Conservation (phyloP, 2,329 filamentous ascomycete species). For the Neofusicoccum parvum region DNA sequence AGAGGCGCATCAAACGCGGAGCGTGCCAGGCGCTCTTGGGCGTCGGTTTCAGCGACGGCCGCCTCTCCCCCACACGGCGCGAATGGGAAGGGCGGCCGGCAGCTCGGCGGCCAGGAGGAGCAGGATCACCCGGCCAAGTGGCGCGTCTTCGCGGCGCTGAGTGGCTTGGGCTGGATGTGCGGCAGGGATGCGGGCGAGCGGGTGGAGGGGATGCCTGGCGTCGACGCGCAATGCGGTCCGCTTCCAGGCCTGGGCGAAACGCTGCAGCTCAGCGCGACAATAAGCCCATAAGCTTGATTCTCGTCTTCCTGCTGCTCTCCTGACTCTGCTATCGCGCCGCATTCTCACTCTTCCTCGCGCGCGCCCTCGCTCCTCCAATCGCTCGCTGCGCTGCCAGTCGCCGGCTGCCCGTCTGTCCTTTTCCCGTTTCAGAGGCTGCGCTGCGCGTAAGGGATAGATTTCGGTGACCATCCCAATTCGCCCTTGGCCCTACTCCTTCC, state of each 20-base stretch:
- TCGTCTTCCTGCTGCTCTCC: background rate
- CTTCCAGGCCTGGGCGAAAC: conserved; percentile 5
- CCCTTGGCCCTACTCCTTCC: background rate
- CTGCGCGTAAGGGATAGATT: conserved; percentile 11
- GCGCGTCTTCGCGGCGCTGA: background rate
- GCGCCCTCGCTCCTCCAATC: background rate
- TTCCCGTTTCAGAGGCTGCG: background rate
- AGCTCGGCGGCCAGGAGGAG: background rate
- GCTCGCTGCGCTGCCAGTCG: no score
- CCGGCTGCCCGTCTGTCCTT: background rate
- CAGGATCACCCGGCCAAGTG: conserved; percentile 6
- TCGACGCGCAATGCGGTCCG: conserved; percentile 14
- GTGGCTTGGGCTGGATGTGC: conserved; percentile 12
- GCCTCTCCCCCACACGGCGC: conserved; percentile 1
- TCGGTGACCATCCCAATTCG: conserved; percentile 9
- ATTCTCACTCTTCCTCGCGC: background rate
- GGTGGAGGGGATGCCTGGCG: background rate
- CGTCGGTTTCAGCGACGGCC: background rate
- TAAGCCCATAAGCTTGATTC: background rate
- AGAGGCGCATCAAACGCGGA: background rate
- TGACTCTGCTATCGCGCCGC: background rate
- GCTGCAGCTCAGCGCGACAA: background rate
- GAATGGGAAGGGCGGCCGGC: background rate
- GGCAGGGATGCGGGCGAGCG: background rate
- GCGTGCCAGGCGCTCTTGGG: background rate